Base-by-base conservation (phyloP, 2,329 filamentous ascomycete genomes). In the Colletotrichum sidae region DNA sequence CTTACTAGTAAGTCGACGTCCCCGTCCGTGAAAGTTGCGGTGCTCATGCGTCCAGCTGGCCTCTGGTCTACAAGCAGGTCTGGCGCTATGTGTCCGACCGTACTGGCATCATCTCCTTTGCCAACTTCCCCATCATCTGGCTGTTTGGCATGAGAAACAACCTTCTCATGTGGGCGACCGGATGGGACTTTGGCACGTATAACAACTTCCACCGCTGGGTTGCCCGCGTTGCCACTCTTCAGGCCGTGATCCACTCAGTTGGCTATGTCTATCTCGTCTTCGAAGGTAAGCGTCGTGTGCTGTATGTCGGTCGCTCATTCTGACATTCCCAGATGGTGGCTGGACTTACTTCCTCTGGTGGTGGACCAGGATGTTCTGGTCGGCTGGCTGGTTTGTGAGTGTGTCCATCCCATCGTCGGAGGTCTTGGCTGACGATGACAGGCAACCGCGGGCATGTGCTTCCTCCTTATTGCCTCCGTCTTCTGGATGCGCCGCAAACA, bases 101-200 rank as follows among this genome's bases (percentile, higher is more conserved):
- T 9, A 89, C 88, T 0, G 89, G 89, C 0, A 84, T 89, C 38
- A 81, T 92, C 33, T 85, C 87, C 0, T 86, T 89, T 69, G 86
- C 85, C 4, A 90, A 90, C 67, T 81, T 92, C 7, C 87, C 88
- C 0, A 70, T 90, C 2, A 77, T 91, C 0, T 91, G 88, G 88
- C 74, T 92, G 0, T 92, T 92, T 68, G 86, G 85, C 0, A 86
- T 87, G 72, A 81, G 90, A 9, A 92, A 92, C 67, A 91, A 92
- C 55, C 71, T 88, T 0, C 80, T 91, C 13, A 78, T 91, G 59
- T 90, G 87, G 87, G 72, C 88, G 0, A 92, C 90, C 0, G 89
- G 89, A 0, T 92, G 90, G 89, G 87, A 86, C 10, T 91, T 90
- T 72, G 82, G 83, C 2, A 88, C 87, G 0, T 92, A 88, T 70